These are phyloP conservation scores for Microdochium nivale DNA, from an alignment of 2,329 filamentous ascomycete species.

Conservation along the genomic window DNA sequence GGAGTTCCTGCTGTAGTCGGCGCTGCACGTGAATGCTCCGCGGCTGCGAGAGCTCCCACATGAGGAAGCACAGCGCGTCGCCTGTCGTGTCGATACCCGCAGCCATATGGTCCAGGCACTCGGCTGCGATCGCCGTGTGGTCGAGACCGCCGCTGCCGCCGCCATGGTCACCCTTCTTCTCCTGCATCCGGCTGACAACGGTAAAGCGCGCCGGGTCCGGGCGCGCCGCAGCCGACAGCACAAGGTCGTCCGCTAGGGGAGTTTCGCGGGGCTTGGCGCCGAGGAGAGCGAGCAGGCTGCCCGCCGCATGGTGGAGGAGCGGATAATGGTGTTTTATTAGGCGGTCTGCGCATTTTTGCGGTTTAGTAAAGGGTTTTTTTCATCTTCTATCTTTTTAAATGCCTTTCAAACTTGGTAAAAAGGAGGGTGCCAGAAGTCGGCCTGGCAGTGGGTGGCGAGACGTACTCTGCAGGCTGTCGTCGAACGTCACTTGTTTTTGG, in stretches of 20 bases:
- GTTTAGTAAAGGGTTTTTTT: too few species aligned
- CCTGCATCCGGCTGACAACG: conserved; percentile 48
- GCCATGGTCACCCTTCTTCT: too few species aligned
- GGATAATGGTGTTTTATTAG: conserved; percentile 51
- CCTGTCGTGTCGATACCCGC: conserved; percentile 67
- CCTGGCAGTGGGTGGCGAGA: conserved; percentile 2
- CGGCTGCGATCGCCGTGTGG: conserved; percentile 50
- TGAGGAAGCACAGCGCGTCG: conserved; percentile 60
- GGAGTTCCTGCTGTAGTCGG: conserved; percentile 43
- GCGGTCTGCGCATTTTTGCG: conserved; percentile 37
- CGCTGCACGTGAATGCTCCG: conserved; percentile 41
- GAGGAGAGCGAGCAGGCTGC: conserved; percentile 35
- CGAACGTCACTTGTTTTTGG: conserved; percentile 61
- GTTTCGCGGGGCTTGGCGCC: conserved; percentile 43
- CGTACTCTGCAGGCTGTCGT: conserved; percentile 58
- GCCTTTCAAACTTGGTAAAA: not conserved
- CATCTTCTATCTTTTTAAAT: too few species aligned
- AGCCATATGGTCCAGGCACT: conserved; percentile 64
- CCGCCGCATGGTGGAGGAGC: conserved; percentile 35
- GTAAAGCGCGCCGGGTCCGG: conserved; percentile 43
- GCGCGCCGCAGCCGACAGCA: conserved; percentile 40
- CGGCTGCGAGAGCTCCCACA: conserved; percentile 62
- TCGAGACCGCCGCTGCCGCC: conserved; percentile 38
- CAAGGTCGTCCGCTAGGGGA: conserved; percentile 50
- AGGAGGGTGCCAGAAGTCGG: too few species aligned